Evolutionary conservation across 805 yeast genomes (phyloP), one percentile per base, ranked within the genome.

Genomic region (Zygotorulaspora sp.): DNA sequence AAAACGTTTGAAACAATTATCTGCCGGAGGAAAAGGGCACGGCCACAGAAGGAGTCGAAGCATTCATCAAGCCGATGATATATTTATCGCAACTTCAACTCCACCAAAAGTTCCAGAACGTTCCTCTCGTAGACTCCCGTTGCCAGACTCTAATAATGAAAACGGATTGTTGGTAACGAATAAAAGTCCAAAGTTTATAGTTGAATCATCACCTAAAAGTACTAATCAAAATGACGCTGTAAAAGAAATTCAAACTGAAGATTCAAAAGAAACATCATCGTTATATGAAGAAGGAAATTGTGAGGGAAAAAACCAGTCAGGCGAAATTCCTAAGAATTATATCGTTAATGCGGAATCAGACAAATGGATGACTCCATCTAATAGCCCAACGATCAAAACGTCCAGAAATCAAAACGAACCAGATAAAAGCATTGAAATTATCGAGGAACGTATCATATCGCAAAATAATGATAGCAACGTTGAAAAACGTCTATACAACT

Each of bases 31-130:
- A 6, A 43, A 36, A 6, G 32, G 43, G 2, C 62, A 59, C 34
- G 40, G 41, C n/a, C 64, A 59, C 43, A 55, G 48, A 38, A 48
- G 64, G 31, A 57, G 59, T 20, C 50, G 52, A 41, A 59, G 64
- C 30, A 35, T 55, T 9, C 58, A 54, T 30, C 48, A 44, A 28
- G 44, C 39, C 5, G 47, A 47, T 9, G 56, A 51, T 16, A 40
- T 48, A 37, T 40, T 53, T 28, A 37, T 35, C 8, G 52, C 50
- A 2, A 43, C 52, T 4, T 44, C 53, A 5, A 48, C 50, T 1
- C 52, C 56, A 5, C 50, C 51, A 9, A 21, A 37, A 14, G 31
- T 41, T 15, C 53, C 60, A 11, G 38, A 32, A 23, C 41, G 54
- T 30, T 56, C 59, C 7, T 47, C 54, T 1, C 36, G 48, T 12